Evolutionary conservation across 768 basidiomycete species (phyloP).

Genomic region (Hygrophoropsis aurantiaca): DNA sequence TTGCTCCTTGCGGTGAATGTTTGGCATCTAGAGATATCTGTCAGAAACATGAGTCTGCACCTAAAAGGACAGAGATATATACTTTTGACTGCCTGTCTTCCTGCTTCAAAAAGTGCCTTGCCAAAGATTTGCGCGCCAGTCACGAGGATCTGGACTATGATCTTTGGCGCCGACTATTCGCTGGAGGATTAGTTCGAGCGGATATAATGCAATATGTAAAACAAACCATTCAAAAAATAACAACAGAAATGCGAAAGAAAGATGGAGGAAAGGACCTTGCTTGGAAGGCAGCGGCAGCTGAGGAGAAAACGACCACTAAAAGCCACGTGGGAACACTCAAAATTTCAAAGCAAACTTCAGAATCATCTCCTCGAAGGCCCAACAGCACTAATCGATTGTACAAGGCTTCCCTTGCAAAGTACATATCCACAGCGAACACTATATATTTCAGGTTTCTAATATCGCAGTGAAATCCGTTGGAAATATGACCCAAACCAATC

Average conservation of each 20-base stretch:
- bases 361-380: too few species aligned
- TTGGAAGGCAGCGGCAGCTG: not conserved
- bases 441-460: too few species aligned
- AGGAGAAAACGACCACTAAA: not conserved
- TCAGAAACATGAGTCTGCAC: constrained; percentile 2
- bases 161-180: constrained; percentile 72
- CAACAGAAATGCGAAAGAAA: not conserved
- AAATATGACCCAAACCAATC: constrained; percentile 5
- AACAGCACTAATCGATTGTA: too few species aligned
- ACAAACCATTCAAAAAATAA: constrained; percentile 2
- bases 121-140: constrained; percentile 82
- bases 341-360: not conserved
- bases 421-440: too few species aligned
- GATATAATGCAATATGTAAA: not conserved
- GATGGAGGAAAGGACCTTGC: not conserved
- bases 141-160: constrained; percentile 76
- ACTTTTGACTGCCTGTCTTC: constrained; percentile 93
- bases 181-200: not conserved
- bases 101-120: constrained; percentile 88
- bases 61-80: constrained; percentile 26
- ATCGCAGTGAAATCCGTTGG: too few species aligned
- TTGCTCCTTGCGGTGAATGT: constrained; percentile 66
- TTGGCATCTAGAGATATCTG: constrained; percentile 66
- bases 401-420: too few species aligned
- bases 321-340: constrained; percentile 1